phyloP scores from a whole-genome alignment of 331 rosid genomes.

The Cydonia oblonga region DNA sequence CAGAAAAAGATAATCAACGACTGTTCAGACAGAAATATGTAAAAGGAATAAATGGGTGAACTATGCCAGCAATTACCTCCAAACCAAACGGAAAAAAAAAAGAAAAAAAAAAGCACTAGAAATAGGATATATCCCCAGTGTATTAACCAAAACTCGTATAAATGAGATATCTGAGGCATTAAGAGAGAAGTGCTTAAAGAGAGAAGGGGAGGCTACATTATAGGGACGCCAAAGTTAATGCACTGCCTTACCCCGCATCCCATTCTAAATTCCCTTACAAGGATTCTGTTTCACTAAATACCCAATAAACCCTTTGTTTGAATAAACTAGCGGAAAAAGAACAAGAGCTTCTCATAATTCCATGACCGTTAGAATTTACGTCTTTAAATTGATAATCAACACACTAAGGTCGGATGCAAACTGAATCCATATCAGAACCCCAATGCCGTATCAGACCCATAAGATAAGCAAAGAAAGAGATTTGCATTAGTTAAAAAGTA shows the following conservation, averaged over 20 bases:
- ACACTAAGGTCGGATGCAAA: background rate
- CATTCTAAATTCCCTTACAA: background rate
- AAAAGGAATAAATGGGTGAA: background rate
- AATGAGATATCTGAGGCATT: background rate
- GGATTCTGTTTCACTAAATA: background rate
- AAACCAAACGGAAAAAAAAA: background rate
- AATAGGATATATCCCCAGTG: background rate
- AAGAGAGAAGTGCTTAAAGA: background rate
- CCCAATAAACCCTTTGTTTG: background rate
- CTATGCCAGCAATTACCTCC: background rate
- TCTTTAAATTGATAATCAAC: background rate
- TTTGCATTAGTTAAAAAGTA: background rate
- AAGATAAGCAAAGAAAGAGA: background rate
- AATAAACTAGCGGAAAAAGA: background rate
- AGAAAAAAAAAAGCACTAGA: background rate
- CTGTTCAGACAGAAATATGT: background rate
- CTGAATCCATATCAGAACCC: background rate
- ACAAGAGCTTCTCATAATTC: background rate
- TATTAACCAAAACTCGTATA: background rate
- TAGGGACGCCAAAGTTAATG: background rate
- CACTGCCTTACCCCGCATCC: background rate
- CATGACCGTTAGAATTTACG: background rate
- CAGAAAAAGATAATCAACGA: constrained; percentile 1
- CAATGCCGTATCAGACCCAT: background rate
- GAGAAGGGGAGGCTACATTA: background rate